These are phyloP conservation scores for Chamaenerion angustifolium DNA, from an alignment of 345 rosid species.

Conservation along the genomic window DNA sequence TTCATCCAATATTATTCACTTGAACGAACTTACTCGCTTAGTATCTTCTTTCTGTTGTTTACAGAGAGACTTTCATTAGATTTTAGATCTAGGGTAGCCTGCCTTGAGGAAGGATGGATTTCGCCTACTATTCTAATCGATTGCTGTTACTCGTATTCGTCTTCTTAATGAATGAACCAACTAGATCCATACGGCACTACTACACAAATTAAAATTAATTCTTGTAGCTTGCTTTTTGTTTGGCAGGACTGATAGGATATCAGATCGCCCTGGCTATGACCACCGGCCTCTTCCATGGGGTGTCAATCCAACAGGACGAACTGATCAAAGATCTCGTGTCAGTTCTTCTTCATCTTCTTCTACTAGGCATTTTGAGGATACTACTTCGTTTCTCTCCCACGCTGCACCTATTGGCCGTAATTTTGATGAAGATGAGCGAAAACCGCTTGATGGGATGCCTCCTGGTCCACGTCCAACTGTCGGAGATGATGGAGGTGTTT, in stretches of 20 bases:
- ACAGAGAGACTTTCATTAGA: neutral
- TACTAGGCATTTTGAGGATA: conserved; percentile 56
- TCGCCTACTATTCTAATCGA: no score
- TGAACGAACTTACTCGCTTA: neutral
- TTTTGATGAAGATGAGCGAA: conserved; percentile 78
- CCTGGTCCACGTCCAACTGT: conserved; percentile 36
- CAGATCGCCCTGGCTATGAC: conserved; percentile 49
- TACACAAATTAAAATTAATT: no score
- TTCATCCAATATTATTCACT: neutral
- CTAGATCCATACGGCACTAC: no score
- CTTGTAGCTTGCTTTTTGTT: neutral
- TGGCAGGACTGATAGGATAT: conserved; percentile 30
- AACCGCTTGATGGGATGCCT: conserved; percentile 58
- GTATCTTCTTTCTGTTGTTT: neutral
- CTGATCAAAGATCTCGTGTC: conserved; percentile 53
- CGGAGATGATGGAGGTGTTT: conserved; percentile 40
- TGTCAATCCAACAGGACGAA: conserved; percentile 21
- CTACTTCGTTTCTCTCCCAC: conserved; percentile 46
- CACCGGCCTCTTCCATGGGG: conserved; percentile 52
- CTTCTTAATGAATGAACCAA: neutral
- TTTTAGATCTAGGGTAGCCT: no score
- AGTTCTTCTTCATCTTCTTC: conserved; percentile 56
- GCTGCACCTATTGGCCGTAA: conserved; percentile 46
- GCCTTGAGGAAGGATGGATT: no score
- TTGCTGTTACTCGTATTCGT: neutral